A percentile compares a stretch with the other conserved stretches of the same genome.
These are phyloP conservation scores for Telopea speciosissima DNA, from an alignment of 177 flowering plant genomes.

Conservation along the genomic window DNA sequence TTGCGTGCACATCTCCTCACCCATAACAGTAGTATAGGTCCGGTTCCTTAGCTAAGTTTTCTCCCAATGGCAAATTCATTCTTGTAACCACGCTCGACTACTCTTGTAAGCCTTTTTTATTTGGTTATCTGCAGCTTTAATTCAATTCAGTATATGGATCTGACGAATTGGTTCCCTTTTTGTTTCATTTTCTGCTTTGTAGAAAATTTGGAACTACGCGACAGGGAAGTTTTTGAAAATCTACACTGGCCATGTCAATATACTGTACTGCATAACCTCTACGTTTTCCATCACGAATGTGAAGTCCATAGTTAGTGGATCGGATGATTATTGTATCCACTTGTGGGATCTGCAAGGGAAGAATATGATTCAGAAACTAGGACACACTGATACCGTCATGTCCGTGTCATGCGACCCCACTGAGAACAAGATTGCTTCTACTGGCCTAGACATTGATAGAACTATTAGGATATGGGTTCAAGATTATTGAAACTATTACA, in stretches of 20 bases:
- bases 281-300: constrained; percentile 85
- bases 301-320: constrained; percentile 88
- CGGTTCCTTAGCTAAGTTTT: constrained; percentile 79
- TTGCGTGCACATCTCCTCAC: too few species aligned
- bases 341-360: constrained; percentile 84
- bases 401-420: constrained; percentile 80
- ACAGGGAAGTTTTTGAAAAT: constrained; percentile 67
- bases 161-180: not conserved
- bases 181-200: constrained; percentile 19
- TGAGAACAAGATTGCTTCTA: not conserved
- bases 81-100: constrained; percentile 81
- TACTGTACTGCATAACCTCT: constrained; percentile 58
- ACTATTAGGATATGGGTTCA: too few species aligned
- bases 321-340: constrained; percentile 79
- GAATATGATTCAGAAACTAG: constrained; percentile 66
- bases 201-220: constrained; percentile 83
- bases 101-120: constrained; percentile 54
- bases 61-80: constrained; percentile 93
- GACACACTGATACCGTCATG: constrained; percentile 79
- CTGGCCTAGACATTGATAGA: too few species aligned
- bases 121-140: not conserved
- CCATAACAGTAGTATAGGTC: too few species aligned
- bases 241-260: constrained; percentile 75
- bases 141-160: not conserved
- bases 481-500: too few species aligned